Conservation (phyloP, 2,329 filamentous ascomycete genomes). For the Cladorrhinum sp. region DNA sequence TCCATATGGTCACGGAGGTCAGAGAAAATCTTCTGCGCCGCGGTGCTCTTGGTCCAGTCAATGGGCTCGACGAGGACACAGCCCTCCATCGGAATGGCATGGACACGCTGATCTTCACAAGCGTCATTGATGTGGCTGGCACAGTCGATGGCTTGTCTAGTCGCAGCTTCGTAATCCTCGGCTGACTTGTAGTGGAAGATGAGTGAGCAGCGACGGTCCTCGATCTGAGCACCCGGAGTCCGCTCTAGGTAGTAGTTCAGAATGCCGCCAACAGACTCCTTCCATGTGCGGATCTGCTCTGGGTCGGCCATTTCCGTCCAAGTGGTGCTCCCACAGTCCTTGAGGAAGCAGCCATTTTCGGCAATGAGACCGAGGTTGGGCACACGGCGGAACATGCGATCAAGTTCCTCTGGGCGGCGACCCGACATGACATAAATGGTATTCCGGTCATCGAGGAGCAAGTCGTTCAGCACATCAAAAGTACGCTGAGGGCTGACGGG, state of each 20-base stretch:
- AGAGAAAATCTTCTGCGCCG: constrained; percentile 70
- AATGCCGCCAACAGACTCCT: constrained; percentile 76
- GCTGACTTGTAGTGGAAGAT: constrained; percentile 87
- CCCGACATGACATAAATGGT: constrained; percentile 93
- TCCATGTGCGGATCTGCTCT: constrained; percentile 71
- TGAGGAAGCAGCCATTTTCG: constrained; percentile 90
- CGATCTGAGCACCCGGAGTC: constrained; percentile 81
- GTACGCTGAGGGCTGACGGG: constrained; percentile 78
- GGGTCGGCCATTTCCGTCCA: constrained; percentile 80
- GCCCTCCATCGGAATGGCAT: constrained; percentile 76
- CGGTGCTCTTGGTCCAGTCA: constrained; percentile 84
- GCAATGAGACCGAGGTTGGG: constrained; percentile 85
- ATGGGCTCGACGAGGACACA: constrained; percentile 81
- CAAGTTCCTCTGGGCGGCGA: constrained; percentile 80
- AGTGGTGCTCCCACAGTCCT: constrained; percentile 61
- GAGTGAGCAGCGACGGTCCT: constrained; percentile 87
- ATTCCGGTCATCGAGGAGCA: constrained; percentile 77
- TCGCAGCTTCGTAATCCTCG: constrained; percentile 71
- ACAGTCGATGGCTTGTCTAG: constrained; percentile 81
- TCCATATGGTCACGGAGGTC: constrained; percentile 45
- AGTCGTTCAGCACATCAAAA: constrained; percentile 75
- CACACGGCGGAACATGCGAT: constrained; percentile 79
- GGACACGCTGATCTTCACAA: constrained; percentile 77
- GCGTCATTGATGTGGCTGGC: constrained; percentile 94
- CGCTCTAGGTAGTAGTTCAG: constrained; percentile 87